Evolutionary conservation across 257 asterid species (phyloP).

Genomic region (Solanum lycopersicoides): DNA sequence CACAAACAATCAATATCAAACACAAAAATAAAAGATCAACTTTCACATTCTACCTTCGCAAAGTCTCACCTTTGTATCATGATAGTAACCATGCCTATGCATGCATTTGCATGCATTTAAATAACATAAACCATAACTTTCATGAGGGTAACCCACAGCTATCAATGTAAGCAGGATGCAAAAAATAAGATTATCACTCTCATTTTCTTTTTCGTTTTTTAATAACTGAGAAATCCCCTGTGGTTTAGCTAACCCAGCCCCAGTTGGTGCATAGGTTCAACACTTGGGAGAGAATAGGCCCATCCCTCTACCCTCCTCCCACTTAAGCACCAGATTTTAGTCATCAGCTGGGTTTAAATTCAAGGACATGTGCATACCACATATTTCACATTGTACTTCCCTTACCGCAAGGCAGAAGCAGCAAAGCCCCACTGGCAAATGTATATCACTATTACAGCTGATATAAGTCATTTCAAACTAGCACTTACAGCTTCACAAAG

Average conservation of each 20-base stretch:
- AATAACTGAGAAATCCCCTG: neutral
- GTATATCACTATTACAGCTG: neutral
- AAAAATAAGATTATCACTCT: neutral
- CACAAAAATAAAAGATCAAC: neutral
- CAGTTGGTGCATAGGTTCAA: neutral
- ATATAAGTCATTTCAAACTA: neutral
- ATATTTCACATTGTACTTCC: neutral
- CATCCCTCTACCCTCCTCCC: neutral
- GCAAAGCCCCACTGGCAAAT: neutral
- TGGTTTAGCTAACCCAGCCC: neutral
- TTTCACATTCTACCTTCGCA: neutral
- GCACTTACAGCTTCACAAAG: slow-evolving; percentile 88
- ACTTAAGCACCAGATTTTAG: neutral
- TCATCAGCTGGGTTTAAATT: neutral
- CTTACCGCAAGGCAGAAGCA: neutral
- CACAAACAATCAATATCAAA: neutral
- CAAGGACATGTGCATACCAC: neutral
- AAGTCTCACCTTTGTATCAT: neutral
- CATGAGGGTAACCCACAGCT: neutral
- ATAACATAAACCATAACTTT: neutral
- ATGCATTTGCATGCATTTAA: neutral
- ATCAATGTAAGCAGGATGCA: neutral
- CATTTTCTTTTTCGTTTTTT: neutral
- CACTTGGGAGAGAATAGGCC: neutral
- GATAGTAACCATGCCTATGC: neutral